Base-by-base conservation (phyloP, 495 filamentous ascomycete species). In the Lophiostoma macrostomum region DNA sequence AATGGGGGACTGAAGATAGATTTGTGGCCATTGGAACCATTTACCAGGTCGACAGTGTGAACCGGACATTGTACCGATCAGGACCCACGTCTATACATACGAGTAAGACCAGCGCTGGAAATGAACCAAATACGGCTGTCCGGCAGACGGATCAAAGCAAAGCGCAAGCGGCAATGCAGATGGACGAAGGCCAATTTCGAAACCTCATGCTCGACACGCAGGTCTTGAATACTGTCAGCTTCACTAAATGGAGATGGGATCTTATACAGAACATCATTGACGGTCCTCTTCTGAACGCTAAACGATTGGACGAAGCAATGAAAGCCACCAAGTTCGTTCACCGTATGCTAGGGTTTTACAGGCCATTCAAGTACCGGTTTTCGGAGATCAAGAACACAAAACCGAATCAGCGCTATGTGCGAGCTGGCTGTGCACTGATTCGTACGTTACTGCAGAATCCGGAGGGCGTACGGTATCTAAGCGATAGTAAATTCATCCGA, bases 41-140 rank as follows among this genome's bases (percentile, higher is more conserved):
- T 29, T 98, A 96, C 65, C 93, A 97, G 64, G 91, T 97, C 5
- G 94, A 95, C 69, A 96, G 93, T 63, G 88, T 98, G 50, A 98
- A 91, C 69, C 82, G 89, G 53, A 97, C 91, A 1, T 72, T 98
- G 8, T 89, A 95, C 65, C 81, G 94, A 41, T 94, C 90, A 24
- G 76, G 64, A 53, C 85, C 39, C 71, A 66, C 67, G 13, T 63
- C 70, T 14, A 63, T 71, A 44, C 72, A 76, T 40, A 69, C 69
- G 30, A 64, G 74, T 40, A 77, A 80, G 50, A 70, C 73, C 10
- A 59, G 42, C n/a, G 46, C 34, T 7, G 35, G 34, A 19, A 37
- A 20, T 13, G 46, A 55, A 3, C 29, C 25, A 18, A 42, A 47
- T n/a, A 30, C 59, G 27, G 47, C 58, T 35, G 48, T 43, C 16